Percentiles rank a stretch among this genome's conserved stretches.
Conservation (phyloP, 1,284 basidiomycete genomes). For the Sporisorium sorghi region DNA sequence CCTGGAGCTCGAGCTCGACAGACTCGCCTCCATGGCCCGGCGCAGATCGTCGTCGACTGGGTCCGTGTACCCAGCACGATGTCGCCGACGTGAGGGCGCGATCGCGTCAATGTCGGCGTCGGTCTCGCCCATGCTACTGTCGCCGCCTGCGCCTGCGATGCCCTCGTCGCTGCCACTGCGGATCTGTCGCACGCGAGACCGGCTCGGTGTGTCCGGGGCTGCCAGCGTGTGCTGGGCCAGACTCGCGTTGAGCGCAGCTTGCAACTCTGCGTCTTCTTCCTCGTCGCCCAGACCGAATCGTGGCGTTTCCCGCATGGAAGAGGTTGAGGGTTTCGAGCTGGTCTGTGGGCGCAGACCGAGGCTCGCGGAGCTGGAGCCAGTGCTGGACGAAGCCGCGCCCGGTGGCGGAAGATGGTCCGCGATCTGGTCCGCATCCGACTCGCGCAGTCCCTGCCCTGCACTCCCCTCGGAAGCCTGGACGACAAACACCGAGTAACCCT, state of each 20-base stretch:
- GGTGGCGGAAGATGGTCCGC: constrained; percentile 54
- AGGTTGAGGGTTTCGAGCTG: constrained; percentile 5
- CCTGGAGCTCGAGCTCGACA: constrained; percentile 20
- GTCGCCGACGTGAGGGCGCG: constrained; percentile 49
- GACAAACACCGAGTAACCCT: constrained; percentile 66
- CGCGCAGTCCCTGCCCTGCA: constrained; percentile 33
- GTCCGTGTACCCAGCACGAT: constrained; percentile 21
- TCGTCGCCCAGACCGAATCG: constrained; percentile 21
- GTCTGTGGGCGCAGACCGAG: constrained; percentile 34
- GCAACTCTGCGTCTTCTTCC: constrained; percentile 54
- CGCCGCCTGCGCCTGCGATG: constrained; percentile 1
- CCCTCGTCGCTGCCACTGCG: constrained; percentile 28
- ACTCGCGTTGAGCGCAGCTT: constrained; percentile 60
- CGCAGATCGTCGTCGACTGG: constrained; percentile 49
- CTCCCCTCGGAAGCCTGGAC: constrained; percentile 43
- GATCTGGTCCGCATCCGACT: constrained; percentile 55
- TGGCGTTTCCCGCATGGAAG: no score
- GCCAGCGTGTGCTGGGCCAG: constrained; percentile 27
- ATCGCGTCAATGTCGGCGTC: constrained; percentile 64
- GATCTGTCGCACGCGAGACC: constrained; percentile 38
- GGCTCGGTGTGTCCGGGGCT: constrained; percentile 28
- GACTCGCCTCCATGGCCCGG: constrained; percentile 48
- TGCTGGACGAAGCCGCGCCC: constrained; percentile 12
- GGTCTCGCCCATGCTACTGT: constrained; percentile 41
- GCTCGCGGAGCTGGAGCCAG: constrained; percentile 6